These are phyloP conservation scores for Zelonia costaricensis DNA, from an alignment of 208 protist genomes.

Conservation along the genomic window DNA sequence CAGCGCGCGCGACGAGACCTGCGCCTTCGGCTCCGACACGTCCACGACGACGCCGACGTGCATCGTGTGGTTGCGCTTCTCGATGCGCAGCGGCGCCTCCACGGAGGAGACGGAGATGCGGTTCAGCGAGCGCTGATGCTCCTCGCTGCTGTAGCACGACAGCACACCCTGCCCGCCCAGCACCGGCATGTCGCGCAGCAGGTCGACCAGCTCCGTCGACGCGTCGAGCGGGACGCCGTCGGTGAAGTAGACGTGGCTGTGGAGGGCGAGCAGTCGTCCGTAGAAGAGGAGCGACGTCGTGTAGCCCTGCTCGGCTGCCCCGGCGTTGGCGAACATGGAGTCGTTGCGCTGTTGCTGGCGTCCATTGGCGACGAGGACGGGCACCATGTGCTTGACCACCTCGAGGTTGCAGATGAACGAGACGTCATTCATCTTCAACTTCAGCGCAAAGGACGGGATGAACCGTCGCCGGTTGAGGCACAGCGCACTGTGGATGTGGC, in stretches of 20 bases:
- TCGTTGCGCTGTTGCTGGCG: not conserved
- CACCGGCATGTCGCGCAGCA: slow-evolving; percentile 49
- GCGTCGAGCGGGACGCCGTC: slow-evolving; percentile 56
- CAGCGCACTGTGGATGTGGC: slow-evolving; percentile 40
- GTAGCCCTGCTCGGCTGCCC: slow-evolving; percentile 11
- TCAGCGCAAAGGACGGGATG: slow-evolving; percentile 81
- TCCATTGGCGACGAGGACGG: slow-evolving; percentile 1
- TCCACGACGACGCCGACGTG: slow-evolving; percentile 62
- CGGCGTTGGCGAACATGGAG: slow-evolving; percentile 6
- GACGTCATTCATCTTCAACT: slow-evolving; percentile 55
- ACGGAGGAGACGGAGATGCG: slow-evolving; percentile 54
- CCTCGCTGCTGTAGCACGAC: slow-evolving; percentile 46
- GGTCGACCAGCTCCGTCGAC: slow-evolving; percentile 10
- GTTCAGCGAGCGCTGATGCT: slow-evolving; percentile 51
- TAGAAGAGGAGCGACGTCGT: slow-evolving; percentile 36
- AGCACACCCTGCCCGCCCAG: slow-evolving; percentile 77
- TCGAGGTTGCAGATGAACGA: slow-evolving; percentile 61
- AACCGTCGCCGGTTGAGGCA: slow-evolving; percentile 65
- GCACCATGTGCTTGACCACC: slow-evolving; percentile 24
- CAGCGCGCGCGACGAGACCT: slow-evolving; percentile 64
- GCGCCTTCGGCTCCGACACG: slow-evolving; percentile 59
- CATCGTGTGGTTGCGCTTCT: slow-evolving; percentile 22
- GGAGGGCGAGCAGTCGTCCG: slow-evolving; percentile 48
- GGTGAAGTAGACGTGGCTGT: slow-evolving; percentile 70
- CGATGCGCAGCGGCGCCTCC: slow-evolving; percentile 65